These are phyloP conservation scores for Raddia guianensis DNA, from an alignment of 176 grass and related monocot genomes.

Conservation along the genomic window DNA sequence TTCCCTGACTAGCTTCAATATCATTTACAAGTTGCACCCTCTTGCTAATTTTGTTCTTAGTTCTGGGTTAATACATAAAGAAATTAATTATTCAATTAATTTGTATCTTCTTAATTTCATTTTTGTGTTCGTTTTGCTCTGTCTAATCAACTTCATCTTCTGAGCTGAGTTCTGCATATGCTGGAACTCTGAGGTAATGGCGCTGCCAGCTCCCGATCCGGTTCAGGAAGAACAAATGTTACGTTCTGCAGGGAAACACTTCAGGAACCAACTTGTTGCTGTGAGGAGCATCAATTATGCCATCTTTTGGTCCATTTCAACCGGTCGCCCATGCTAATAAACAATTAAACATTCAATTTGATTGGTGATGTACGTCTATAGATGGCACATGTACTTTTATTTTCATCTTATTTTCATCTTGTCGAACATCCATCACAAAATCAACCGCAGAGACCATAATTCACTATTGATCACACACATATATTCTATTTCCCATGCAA, in stretches of 20 bases:
- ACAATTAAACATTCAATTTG: not conserved
- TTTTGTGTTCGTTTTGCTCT: not conserved
- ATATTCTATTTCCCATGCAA: too few relatives aligned
- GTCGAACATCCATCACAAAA: too few relatives aligned
- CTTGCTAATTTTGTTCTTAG: too few relatives aligned
- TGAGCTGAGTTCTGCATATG: not conserved
- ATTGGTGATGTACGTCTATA: not conserved
- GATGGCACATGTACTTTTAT: too few relatives aligned
- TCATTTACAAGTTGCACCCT: too few relatives aligned
- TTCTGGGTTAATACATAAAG: too few relatives aligned
- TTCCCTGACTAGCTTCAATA: too few relatives aligned
- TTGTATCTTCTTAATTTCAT: not conserved
- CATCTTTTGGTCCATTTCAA: constrained; percentile 79
- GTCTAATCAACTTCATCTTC: not conserved
- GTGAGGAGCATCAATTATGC: constrained; percentile 72
- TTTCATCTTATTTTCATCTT: too few relatives aligned
- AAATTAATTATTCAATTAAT: not conserved
- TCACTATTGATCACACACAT: too few relatives aligned
- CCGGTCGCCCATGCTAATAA: constrained; percentile 63
- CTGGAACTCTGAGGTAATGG: not conserved
- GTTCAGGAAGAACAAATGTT: not conserved
- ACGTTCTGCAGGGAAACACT: not conserved
- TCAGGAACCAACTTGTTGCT: constrained; percentile 66
- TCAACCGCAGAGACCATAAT: too few relatives aligned
- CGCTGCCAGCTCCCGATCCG: not conserved